Evolutionary conservation across 768 basidiomycete genomes (phyloP), one percentile per base, ranked within the genome.

Genomic region (Strobilomyces echinocephalus): DNA sequence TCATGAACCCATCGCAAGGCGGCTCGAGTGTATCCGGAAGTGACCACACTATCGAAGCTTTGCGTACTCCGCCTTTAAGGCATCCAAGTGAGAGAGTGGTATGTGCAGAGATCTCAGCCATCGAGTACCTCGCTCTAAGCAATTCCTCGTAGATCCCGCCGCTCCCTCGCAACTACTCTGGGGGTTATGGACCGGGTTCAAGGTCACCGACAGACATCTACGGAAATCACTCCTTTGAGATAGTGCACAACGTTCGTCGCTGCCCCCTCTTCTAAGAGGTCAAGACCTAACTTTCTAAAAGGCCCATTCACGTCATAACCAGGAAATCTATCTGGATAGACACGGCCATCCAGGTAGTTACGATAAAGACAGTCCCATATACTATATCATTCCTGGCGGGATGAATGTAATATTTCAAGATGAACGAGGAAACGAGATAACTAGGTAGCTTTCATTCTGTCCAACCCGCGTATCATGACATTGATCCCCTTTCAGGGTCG

Each of bases 331-430:
- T 48, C 50, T 48, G n/a, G 65, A 67, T 55, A 46, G 61, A 58
- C 46, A 68, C 46, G 49, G 54, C 52, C 60, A 56, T 42, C 8
- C 55, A 11, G 12, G 40, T n/a, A 49, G 61, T 40, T 41, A 64
- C 55, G 47, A 62, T 15, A 60, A 62, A 40, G 64, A 61, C 8
- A 57, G 59, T 56, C 56, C 80, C 66, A 59, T 74, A 72, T 75
- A 74, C 63, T 88, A 87, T 58, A 79, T 88, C 58, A 77, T 87
- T 46, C 86, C 87, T 35, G 76, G 74, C 16, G 85, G 84, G 20
- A 72, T 81, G 55, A 78, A 82, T 53, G 81, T 87, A 6, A 76
- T 87, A 43, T 87, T 88, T 60, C 77, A 83, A 64, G 85, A 87
- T 60, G 79, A 81, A 58, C 67, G 74, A 18, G 85, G 85, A 20